phyloP scores from a whole-genome alignment of 2,329 filamentous ascomycete genomes.

The Pyrenophora tritici-repentis region DNA sequence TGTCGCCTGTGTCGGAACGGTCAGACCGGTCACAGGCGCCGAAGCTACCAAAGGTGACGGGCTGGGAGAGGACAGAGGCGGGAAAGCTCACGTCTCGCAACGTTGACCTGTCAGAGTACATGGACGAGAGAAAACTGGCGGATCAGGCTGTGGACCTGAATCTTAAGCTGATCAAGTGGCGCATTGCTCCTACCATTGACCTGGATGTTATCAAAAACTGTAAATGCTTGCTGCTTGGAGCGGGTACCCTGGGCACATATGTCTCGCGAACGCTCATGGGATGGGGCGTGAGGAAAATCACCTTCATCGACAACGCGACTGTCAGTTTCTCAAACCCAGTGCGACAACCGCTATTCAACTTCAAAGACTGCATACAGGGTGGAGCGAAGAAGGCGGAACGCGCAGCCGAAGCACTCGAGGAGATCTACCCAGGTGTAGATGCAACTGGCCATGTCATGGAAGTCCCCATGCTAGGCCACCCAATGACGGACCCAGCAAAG shows the following conservation, averaged over 20 bases:
- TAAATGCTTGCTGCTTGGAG: conserved; percentile 87
- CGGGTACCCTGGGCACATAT: conserved; percentile 91
- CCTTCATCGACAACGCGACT: conserved; percentile 89
- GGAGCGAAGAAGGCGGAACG: conserved; percentile 81
- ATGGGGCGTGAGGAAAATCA: conserved; percentile 95
- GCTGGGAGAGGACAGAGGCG: conserved; percentile 85
- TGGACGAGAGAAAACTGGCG: conserved; percentile 85
- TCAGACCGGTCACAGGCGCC: conserved; percentile 32
- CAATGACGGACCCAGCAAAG: conserved; percentile 73
- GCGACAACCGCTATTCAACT: conserved; percentile 88
- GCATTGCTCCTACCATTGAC: conserved; percentile 85
- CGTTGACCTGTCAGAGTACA: conserved; percentile 86
- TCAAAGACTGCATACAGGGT: conserved; percentile 84
- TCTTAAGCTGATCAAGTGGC: conserved; percentile 98
- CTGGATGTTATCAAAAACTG: conserved; percentile 87
- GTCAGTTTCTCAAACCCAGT: conserved; percentile 98
- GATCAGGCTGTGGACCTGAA: conserved; percentile 96
- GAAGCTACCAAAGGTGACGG: conserved; percentile 85
- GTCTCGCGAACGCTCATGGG: conserved; percentile 90
- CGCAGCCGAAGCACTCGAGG: conserved; percentile 77
- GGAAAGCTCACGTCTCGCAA: conserved; percentile 78
- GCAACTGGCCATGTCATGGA: conserved; percentile 78
- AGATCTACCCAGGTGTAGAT: conserved; percentile 91
- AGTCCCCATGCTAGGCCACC: conserved; percentile 95
- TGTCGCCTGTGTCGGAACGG: conserved; percentile 15